These are phyloP conservation scores for Selaginella moellendorffii DNA, from an alignment of 75 land plant genomes.

Conservation along the genomic window DNA sequence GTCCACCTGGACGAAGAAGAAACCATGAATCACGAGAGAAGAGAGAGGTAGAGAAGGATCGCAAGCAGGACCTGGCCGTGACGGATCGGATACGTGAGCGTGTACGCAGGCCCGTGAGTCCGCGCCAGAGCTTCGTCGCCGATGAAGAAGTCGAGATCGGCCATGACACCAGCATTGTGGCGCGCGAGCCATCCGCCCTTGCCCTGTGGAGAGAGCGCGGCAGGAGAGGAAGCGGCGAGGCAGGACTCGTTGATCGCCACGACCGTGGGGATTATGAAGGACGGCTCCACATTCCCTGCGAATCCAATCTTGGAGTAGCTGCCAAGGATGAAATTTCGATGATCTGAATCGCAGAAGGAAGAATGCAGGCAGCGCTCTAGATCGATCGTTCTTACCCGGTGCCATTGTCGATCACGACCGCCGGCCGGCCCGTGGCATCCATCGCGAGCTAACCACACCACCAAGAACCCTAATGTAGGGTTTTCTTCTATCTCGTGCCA, in stretches of 20 bases:
- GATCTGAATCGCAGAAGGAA: not conserved
- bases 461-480: not conserved
- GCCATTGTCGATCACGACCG: conserved; percentile 98
- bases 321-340: too few species aligned
- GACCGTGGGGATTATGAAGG: conserved; percentile 84
- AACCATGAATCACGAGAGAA: too few species aligned
- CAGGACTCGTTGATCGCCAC: conserved; percentile 95
- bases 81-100: conserved; percentile 75
- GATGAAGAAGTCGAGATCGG: conserved; percentile 92
- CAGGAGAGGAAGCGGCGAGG: conserved; percentile 42
- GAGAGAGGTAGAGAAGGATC: not conserved
- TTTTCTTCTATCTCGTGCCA: not conserved
- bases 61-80: conserved; percentile 85
- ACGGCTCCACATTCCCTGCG: conserved; percentile 97
- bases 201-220: too few species aligned
- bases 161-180: conserved; percentile 94
- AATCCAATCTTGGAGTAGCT: conserved; percentile 98
- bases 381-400: conserved; percentile 49
- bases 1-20: too few species aligned
- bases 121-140: conserved; percentile 82
- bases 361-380: not conserved
- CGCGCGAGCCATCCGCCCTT: conserved; percentile 65
- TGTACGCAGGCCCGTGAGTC: conserved; percentile 59
- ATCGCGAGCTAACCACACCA: conserved; percentile 23
- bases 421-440: conserved; percentile 84